Evolutionary conservation across 106 monocot genomes (phyloP), one percentile per base, ranked within the genome.

Genomic region (Allium fistulosum): DNA sequence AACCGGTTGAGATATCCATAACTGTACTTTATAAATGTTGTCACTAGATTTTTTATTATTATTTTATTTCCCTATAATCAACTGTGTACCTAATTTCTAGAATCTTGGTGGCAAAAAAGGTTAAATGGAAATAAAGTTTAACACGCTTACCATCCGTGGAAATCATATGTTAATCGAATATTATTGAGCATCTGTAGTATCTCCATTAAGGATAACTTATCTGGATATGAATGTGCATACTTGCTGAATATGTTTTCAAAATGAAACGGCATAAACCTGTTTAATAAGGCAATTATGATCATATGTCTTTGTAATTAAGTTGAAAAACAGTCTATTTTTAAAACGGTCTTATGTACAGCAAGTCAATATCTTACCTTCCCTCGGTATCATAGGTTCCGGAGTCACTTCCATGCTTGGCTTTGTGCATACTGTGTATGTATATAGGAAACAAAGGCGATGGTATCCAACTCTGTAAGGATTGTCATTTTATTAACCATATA

Each of bases 201-300:
- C 70, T 94, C 90, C 27, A 57, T 7, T 11, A 75, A 67, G 0
- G 82, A 79, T 10, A 94, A 71, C 78, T 78, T 85, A 53, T 94
- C 84, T 0, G 84, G 80, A 49, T 16, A 58, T 4, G 82, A 83
- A 3, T 55, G 63, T 4, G 87, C 82, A 45, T 83, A 87, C 72
- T 87, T 94, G 68, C 82, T 90, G 77, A 94, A 94, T 7, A 94
- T 83, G 75, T 83, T 87, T 79, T 94, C 90, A 26, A 94, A 87
- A 16, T 75, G 82, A 10, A 65, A 68, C 10, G 94, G 94, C 16
- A 87, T 27, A 52, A 68, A 87, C 72, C 94, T 90, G 67, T 49
- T n/a, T 47, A 37, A 37, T 37, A 5, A 37, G 2, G 37, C 37
- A 37, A 37, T 5, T 0, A 2, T 37, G 37, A 4, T 37, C 37